These are phyloP conservation scores for Polytrichum formosum DNA, from an alignment of 225 moss, liverwort and hornwort species.

Conservation along the genomic window DNA sequence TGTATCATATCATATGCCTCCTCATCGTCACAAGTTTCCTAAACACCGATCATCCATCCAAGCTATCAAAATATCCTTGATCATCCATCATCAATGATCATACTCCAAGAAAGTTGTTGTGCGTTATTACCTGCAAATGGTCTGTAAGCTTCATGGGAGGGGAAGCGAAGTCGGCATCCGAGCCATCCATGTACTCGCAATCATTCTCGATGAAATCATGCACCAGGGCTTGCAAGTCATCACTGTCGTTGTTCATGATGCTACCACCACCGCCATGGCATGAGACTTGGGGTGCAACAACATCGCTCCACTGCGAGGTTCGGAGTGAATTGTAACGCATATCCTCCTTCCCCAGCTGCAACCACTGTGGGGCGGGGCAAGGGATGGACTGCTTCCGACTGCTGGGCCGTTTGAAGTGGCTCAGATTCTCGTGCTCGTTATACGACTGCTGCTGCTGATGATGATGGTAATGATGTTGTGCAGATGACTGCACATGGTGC, in stretches of 20 bases:
- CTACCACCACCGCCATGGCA: background rate
- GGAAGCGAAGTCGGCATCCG: slow-evolving; percentile 48
- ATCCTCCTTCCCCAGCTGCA: slow-evolving; percentile 25
- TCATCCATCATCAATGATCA: no score
- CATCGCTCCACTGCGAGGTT: slow-evolving; percentile 8
- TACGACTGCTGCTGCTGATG: background rate
- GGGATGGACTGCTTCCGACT: slow-evolving; percentile 12
- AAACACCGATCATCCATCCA: no score
- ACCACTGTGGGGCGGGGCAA: slow-evolving; percentile 14
- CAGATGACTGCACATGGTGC: background rate
- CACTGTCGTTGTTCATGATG: slow-evolving; percentile 51
- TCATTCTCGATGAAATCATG: slow-evolving; percentile 85
- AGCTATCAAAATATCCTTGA: no score
- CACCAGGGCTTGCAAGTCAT: slow-evolving; percentile 86
- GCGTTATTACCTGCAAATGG: slow-evolving; percentile 50
- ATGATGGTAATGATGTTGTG: no score
- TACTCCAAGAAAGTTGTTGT: no score
- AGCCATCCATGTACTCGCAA: slow-evolving; percentile 39
- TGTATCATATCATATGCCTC: no score
- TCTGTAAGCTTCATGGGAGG: slow-evolving; percentile 48
- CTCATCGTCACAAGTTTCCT: no score
- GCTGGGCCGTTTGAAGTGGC: background rate
- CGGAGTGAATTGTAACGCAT: slow-evolving; percentile 14
- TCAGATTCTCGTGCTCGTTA: slow-evolving; percentile 15
- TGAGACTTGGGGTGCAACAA: slow-evolving; percentile 2